Evolutionary conservation across 768 basidiomycete genomes (phyloP), one percentile per base, ranked within the genome.

Genomic region (Chalciporus sphaerocephalus): DNA sequence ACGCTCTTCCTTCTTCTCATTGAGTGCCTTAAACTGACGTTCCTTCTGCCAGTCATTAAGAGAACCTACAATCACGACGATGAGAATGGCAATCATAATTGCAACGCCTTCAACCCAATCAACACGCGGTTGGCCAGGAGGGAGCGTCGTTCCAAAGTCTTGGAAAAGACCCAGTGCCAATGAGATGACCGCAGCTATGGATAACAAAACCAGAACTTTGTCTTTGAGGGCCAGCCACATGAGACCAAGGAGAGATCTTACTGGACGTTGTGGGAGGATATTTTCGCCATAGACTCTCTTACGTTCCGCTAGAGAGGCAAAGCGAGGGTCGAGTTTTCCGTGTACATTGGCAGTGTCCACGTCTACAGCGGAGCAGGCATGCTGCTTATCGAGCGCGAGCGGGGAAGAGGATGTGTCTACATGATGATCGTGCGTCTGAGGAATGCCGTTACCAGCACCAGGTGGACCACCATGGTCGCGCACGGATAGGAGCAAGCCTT

Each of bases 21-120:
- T 98, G 33, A 99, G 78, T 16, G 73, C 74, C 57, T 85, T 83
- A 73, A 99, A 99, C 68, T 98, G 96, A 2, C 84, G 83, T 66
- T 99, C 96, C 67, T 98, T 98, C 67, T 97, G 93, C 87, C 90
- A 99, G 67, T 99, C 96, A 59, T 97, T 98, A 35, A 97, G 54
- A 11, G 93, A 92, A 23, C 95, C 95, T 46, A 99, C 95, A 34
- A 92, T 47, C 67, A 85, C 86, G 20, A 90, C 87, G 34, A 90
- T 87, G 30, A 75, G 56, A 28, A 89, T 79, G 0, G 87, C 87
- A 32, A 86, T 74, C 59, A 89, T 78, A 48, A 89, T 89, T 0
- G 87, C 82, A 10, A 90, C 87, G 44, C 85, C 95, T 70, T 98
- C 95, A 0, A 99, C 93, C 95, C 95, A 97, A 57, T 97, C 93